Base-by-base conservation (phyloP, 768 basidiomycete genomes). In the Steccherinum ochraceum region DNA sequence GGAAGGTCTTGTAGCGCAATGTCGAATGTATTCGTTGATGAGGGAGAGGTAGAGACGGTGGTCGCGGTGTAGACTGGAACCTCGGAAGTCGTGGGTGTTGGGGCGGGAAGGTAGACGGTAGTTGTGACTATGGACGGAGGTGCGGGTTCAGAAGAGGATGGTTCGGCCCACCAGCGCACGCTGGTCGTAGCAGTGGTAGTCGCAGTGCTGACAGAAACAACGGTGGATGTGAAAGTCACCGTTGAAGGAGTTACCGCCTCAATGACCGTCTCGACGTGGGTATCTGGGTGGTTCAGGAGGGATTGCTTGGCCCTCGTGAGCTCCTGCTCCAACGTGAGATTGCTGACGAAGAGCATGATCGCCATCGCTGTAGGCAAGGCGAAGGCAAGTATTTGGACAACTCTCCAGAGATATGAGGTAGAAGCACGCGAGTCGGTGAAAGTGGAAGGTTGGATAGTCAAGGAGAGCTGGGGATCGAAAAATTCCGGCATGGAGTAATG, bases 401-500 rank as follows among this genome's bases (percentile, higher is more conserved):
- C 5, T 19, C 41, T 7, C 41, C 41, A 43, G 41, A 43, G 41
- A 43, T 10, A 10, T 5, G 16, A 18, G 10, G 41, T 7, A 5
- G 21, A 43, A 10, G 10, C 19, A n/a, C 11, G n/a, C 41, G 41
- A 43, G 61, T 67, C 67, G 2, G 49, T 49, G 27, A 57, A 3
- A 46, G 54, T 45, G 56, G 56, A 19, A 50, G 46, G 42, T 10
- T 30, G 13, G 11, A 61, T 52, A 13, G 58, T 58, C 21, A 84
- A 48, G 40, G 71, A 72, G 12, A 86, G 61, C 20, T 69, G 71
- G 2, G 86, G 83, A 58, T 76, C 73, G 62, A 83, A 84, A 58
- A 76, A 79, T 55, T 73, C 78, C 49, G 76, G 74, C 58, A 79
- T 62, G 13, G 75, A 78, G 59, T 77, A 82, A 51, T 81, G 80